Percentiles rank a stretch among this genome's conserved stretches.
These are phyloP conservation scores for Globisporangium splendens DNA, from an alignment of 352 stramenopile genomes.

Conservation along the genomic window DNA sequence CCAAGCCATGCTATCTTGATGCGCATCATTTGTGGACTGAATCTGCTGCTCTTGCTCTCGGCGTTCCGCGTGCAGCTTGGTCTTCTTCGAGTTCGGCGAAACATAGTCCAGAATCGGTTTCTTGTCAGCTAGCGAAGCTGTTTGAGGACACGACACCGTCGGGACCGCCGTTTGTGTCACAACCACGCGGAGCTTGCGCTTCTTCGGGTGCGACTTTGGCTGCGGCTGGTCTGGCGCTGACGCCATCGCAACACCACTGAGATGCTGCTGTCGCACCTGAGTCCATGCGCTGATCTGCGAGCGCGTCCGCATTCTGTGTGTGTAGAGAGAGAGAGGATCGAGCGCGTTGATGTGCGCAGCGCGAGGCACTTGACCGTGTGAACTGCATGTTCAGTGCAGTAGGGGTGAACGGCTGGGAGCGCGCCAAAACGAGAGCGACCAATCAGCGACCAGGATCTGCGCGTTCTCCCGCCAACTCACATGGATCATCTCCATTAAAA, in stretches of 20 bases:
- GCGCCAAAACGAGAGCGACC: conserved; percentile 11
- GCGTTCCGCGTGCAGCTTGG: conserved; percentile 1
- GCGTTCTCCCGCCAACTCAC: background rate
- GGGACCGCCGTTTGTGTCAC: background rate
- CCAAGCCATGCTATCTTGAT: background rate
- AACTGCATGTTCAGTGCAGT: background rate
- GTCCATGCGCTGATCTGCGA: conserved; percentile 9
- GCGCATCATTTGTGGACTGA: no score
- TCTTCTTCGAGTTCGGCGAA: conserved; percentile 4
- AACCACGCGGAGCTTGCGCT: conserved; percentile 3
- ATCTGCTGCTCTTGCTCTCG: background rate
- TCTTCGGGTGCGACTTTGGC: background rate
- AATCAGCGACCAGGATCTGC: conserved; percentile 12
- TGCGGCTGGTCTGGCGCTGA: background rate
- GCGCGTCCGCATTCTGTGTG: conserved; percentile 13
- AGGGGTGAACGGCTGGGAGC: conserved; percentile 11
- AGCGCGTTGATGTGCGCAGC: background rate
- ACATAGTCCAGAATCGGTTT: conserved; percentile 4
- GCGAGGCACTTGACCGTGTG: background rate
- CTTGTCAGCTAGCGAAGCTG: background rate
- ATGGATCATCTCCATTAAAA: background rate
- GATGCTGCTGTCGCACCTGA: conserved; percentile 4
- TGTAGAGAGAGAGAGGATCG: background rate
- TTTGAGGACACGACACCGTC: background rate
- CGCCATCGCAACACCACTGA: background rate